Evolutionary conservation across 2,329 filamentous ascomycete genomes (phyloP), one percentile per base, ranked within the genome.

Genomic region (Cladobotryum protrusum): DNA sequence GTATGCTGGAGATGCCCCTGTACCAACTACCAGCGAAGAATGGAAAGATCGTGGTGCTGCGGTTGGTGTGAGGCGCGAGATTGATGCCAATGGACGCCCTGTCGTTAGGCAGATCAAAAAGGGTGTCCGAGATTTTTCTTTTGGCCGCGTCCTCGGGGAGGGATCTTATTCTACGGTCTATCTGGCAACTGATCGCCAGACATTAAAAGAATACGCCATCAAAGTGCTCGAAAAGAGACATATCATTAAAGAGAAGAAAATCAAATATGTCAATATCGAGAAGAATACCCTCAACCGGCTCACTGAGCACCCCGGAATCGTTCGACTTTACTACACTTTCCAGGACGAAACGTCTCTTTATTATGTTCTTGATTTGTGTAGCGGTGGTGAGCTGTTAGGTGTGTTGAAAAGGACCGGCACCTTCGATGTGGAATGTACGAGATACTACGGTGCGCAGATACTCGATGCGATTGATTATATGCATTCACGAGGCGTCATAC

Each of bases 181-280:
- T 56, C 82, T 93, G 47, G 93, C 91, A 35, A 96, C 90, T 4
- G 93, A 99, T 68, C 84, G 92, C 54, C 89, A 96, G 67, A 96
- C 89, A 1, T 73, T 95, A 51, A 95, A 95, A 62, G 92, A 99
- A 67, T 97, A 97, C 64, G 93, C 93, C 20, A 91, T 99, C 71
- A 99, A 99, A 68, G 92, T 99, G 14, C 80, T 99, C 43, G 93
- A 99, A 71, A 99, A 99, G 72, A 83, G 90, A 61, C 93, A 99
- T 68, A 99, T 99, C 63, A 99, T 99, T 76, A 99, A 97, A 70
- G 93, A 99, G 72, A 97, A 96, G 71, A 99, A 99, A 77, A 95
- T 99, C 63, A 99, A 99, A 76, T 99, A 99, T 64, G 93, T 99
- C 69, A 99, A 97, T 70, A 99, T 99, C 61, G 93, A 99, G 70